phyloP scores from a whole-genome alignment of 768 basidiomycete species.

The Auriscalpium vulgare region DNA sequence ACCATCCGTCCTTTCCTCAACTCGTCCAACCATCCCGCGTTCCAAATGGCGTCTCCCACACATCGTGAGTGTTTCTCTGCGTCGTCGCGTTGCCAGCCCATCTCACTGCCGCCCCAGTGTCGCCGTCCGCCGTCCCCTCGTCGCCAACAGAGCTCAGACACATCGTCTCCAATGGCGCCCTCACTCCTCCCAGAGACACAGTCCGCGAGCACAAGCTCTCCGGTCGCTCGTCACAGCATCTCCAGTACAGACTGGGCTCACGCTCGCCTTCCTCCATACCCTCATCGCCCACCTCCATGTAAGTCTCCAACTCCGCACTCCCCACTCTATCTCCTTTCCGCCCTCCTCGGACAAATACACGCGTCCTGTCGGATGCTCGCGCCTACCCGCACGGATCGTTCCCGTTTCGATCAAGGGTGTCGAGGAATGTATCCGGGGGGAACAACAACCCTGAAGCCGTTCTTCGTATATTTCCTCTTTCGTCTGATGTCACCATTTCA shows the following conservation, averaged over 20 bases:
- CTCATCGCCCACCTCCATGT: conserved; percentile 75
- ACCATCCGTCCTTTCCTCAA: not conserved
- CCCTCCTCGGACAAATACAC: conserved; percentile 1
- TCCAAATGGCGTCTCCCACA: conserved; percentile 7
- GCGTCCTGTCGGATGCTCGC: not conserved
- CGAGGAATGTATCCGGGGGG: too few species aligned
- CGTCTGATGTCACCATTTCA: not conserved
- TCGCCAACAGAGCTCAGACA: conserved; percentile 41
- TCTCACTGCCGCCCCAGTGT: conserved; percentile 5
- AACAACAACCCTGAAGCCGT: not conserved
- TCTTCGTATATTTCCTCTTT: conserved; percentile 1
- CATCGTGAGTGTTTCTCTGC: not conserved
- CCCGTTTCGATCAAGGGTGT: too few species aligned
- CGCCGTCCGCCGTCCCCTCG: conserved; percentile 9
- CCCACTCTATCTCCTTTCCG: conserved; percentile 6
- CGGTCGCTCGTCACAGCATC: conserved; percentile 39
- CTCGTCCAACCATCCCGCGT: not conserved
- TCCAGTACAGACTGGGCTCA: conserved; percentile 45
- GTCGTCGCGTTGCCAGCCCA: too few species aligned
- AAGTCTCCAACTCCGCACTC: conserved; percentile 21
- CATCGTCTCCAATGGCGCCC: conserved; percentile 43
- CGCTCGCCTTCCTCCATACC: conserved; percentile 70
- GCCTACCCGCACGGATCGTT: too few species aligned
- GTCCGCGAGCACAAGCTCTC: conserved; percentile 30
- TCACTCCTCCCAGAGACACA: conserved; percentile 31